Percentiles rank a stretch among this genome's conserved stretches.
Conservation (phyloP, 257 asterid genomes). For the Solanum commersonii region DNA sequence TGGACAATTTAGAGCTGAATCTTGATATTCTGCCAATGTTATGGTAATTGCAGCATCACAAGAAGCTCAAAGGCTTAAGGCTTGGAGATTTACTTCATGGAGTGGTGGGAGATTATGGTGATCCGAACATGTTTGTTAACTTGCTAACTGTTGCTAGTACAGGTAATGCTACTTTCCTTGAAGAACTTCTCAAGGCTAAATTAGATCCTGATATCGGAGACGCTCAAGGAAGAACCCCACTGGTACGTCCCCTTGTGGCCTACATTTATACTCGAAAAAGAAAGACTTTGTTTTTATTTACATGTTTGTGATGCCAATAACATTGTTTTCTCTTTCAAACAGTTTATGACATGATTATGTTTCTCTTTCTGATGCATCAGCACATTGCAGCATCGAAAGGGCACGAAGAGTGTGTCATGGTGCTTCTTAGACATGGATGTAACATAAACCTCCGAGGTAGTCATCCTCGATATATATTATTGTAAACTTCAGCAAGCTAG, state of each 20-base stretch:
- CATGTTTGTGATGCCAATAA: background rate
- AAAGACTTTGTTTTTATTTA: background rate
- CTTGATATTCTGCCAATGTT: background rate
- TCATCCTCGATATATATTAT: background rate
- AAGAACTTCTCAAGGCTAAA: slow-evolving; percentile 81
- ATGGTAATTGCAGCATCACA: slow-evolving; percentile 56
- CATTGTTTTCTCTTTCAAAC: background rate
- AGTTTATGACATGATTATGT: background rate
- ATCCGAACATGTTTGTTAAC: slow-evolving; percentile 51
- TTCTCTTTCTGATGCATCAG: slow-evolving; percentile 19
- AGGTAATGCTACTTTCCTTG: slow-evolving; percentile 83
- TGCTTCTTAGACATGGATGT: slow-evolving; percentile 81
- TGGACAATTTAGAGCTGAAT: background rate
- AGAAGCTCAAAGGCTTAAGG: slow-evolving; percentile 50
- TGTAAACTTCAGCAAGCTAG: background rate
- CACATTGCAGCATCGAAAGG: slow-evolving; percentile 86
- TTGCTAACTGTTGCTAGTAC: slow-evolving; percentile 69
- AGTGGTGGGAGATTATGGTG: slow-evolving; percentile 45
- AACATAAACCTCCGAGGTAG: slow-evolving; percentile 66
- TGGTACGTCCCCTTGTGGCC: slow-evolving; percentile 32
- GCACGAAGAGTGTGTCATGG: slow-evolving; percentile 75
- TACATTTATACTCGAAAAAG: background rate
- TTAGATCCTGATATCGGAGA: slow-evolving; percentile 85
- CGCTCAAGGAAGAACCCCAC: slow-evolving; percentile 61
- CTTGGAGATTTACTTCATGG: slow-evolving; percentile 54